These are phyloP conservation scores for Styphnolobium japonicum DNA, from an alignment of 306 rosid species.

Conservation along the genomic window DNA sequence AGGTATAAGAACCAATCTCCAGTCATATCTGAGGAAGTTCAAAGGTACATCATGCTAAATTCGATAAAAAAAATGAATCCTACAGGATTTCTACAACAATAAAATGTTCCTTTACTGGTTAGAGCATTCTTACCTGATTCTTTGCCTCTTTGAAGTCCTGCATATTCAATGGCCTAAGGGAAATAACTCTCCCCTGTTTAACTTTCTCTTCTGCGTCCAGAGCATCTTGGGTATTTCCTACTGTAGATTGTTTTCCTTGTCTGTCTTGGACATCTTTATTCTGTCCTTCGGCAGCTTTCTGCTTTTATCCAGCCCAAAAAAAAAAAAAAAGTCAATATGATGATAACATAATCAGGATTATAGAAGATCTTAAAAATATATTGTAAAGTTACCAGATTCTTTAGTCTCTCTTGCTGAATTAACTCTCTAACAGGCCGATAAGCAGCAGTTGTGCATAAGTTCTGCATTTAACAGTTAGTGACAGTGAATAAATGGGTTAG, in stretches of 20 bases:
- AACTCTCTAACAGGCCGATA: conserved; percentile 90
- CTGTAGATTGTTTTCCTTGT: neutral
- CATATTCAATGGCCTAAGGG: conserved; percentile 76
- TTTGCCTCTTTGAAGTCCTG: conserved; percentile 76
- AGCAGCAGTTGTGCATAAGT: conserved; percentile 87
- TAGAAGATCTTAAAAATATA: neutral
- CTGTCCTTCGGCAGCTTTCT: conserved; percentile 33
- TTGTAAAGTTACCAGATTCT: conserved; percentile 48
- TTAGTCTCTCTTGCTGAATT: conserved; percentile 69
- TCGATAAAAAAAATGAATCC: neutral
- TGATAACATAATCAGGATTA: neutral
- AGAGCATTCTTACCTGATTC: conserved; percentile 50
- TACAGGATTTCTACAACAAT: neutral
- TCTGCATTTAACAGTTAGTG: conserved; percentile 46
- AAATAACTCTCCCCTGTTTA: conserved; percentile 56
- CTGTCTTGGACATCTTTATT: conserved; percentile 7
- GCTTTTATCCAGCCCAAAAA: conserved; percentile 51
- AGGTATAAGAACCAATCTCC: neutral
- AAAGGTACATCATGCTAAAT: neutral
- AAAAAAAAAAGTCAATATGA: neutral
- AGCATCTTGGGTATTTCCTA: conserved; percentile 15
- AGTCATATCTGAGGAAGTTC: neutral
- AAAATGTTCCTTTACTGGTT: neutral
- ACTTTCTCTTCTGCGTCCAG: conserved; percentile 28
- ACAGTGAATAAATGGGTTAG: conserved; percentile 10